Evolutionary conservation across 2,329 filamentous ascomycete species (phyloP), one percentile per base, ranked within the genome.

Genomic region (Arachnomyces sp.): DNA sequence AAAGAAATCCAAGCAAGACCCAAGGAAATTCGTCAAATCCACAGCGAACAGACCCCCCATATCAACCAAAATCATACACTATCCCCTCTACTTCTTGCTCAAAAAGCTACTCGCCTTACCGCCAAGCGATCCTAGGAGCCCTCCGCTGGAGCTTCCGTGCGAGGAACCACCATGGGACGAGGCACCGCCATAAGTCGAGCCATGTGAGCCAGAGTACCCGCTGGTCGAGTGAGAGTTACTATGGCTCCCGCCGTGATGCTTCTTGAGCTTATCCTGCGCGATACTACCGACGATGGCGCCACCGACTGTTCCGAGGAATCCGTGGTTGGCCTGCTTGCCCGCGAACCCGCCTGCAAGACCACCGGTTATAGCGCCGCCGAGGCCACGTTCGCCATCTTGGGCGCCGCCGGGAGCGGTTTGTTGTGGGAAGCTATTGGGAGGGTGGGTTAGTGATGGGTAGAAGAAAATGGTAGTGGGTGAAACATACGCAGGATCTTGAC

Each of bases 301-400:
- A 43, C 66, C 67, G 31, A 71, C 58, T 4, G 67, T 61, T 43
- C 68, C 68, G 37, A 71, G 59, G 50, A 71, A 54, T 20, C 68
- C 68, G 54, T 71, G 68, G 47, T 65, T 58, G 46, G 61, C 65
- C 53, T 71, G 65, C 58, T 67, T 62, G 42, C 68, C 68, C 15
- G 58, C 63, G 36, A 61, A 70, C 28, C 62, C 67, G 41, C 68
- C 68, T n/a, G 65, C 59, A 7, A 65, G 55, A 47, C 66, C 67
- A 42, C 68, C 68, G 20, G 66, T 66, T 33, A 70, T 45, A 12
- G 68, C 68, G 30, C 68, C 68, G 38, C 63, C 60, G 13, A 71
- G 55, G 44, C 68, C 68, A 49, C 67, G 65, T 42, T 71, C 67
- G 40, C 61, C 63, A 1, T 67, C 64, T 46, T 65, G 61, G 34